Conservation (phyloP, 495 filamentous ascomycete species). For the Hamigera avellanea region DNA sequence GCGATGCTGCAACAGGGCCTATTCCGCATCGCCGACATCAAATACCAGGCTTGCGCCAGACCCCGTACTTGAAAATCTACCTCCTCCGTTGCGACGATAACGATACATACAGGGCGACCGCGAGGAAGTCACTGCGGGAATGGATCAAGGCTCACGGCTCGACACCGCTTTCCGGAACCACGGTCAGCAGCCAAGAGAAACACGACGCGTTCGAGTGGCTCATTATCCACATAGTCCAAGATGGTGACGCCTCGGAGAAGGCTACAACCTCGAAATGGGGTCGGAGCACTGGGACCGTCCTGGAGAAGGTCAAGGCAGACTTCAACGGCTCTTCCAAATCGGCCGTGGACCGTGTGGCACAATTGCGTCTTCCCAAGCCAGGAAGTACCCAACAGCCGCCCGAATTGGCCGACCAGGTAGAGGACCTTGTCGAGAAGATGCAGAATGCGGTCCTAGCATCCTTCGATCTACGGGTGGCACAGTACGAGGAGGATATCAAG, state of each 20-base stretch:
- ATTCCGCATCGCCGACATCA: constrained; percentile 71
- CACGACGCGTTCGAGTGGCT: constrained; percentile 98
- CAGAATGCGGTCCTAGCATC: constrained; percentile 78
- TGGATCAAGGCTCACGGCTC: constrained; percentile 76
- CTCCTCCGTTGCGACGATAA: constrained; percentile 88
- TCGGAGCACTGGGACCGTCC: constrained; percentile 61
- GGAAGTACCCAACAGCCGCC: constrained; percentile 41
- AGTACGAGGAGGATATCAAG: constrained; percentile 95
- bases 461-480: constrained; percentile 80
- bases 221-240: constrained; percentile 77
- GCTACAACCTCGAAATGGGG: constrained; percentile 68
- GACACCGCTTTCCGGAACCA: constrained; percentile 24
- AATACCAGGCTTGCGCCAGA: constrained; percentile 86
- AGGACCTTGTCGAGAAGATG: constrained; percentile 75
- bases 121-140: constrained; percentile 68
- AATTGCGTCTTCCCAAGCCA: constrained; percentile 58
- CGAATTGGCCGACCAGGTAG: constrained; percentile 64
- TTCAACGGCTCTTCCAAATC: constrained; percentile 81
- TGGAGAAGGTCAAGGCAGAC: constrained; percentile 84
- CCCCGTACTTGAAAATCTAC: constrained; percentile 86
- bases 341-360: constrained; percentile 66
- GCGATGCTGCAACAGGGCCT: constrained; percentile 17
- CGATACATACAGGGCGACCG: constrained; percentile 74
- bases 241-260: constrained; percentile 50
- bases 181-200: constrained; percentile 50